A percentile compares a stretch with the other conserved stretches of the same genome.
Conservation (phyloP, 1,139 yeast genomes). For the Arxiozyma bovina region DNA sequence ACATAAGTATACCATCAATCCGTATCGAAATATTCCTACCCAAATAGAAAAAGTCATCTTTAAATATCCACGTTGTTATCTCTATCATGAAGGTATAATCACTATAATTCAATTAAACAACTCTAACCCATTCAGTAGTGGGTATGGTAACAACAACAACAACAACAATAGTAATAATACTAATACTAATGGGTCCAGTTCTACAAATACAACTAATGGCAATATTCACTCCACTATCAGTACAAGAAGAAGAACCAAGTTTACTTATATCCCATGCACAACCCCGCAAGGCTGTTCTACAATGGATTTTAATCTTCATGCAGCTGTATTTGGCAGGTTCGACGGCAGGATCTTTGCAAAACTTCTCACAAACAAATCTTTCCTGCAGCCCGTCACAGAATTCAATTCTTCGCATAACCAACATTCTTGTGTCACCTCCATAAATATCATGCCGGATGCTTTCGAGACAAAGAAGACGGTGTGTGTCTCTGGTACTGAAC, state of each 20-base stretch:
- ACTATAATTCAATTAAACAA: constrained; percentile 24
- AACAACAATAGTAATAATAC: too few relatives aligned
- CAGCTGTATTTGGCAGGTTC: constrained; percentile 38
- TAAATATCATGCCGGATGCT: constrained; percentile 14
- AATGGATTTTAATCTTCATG: constrained; percentile 30
- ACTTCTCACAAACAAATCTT: constrained; percentile 32
- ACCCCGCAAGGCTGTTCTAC: constrained; percentile 35
- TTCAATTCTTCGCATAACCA: constrained; percentile 28
- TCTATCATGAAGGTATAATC: constrained; percentile 33
- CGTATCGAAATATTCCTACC: constrained; percentile 8
- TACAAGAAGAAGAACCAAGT: constrained; percentile 19
- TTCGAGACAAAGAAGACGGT: constrained; percentile 18
- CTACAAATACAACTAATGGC: not conserved
- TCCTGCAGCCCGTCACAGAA: constrained; percentile 33
- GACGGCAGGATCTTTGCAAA: constrained; percentile 39
- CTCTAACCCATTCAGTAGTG: not conserved
- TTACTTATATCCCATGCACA: constrained; percentile 32
- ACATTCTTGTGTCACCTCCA: constrained; percentile 32
- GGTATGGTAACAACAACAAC: too few relatives aligned
- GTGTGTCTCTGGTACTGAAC: constrained; percentile 32
- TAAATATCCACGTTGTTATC: constrained; percentile 32
- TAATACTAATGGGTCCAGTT: not conserved
- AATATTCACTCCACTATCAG: constrained; percentile 18
- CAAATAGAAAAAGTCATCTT: constrained; percentile 27
- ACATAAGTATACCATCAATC: constrained; percentile 27